phyloP scores from a whole-genome alignment of 2,329 filamentous ascomycete genomes.

The Ilyonectria robusta region DNA sequence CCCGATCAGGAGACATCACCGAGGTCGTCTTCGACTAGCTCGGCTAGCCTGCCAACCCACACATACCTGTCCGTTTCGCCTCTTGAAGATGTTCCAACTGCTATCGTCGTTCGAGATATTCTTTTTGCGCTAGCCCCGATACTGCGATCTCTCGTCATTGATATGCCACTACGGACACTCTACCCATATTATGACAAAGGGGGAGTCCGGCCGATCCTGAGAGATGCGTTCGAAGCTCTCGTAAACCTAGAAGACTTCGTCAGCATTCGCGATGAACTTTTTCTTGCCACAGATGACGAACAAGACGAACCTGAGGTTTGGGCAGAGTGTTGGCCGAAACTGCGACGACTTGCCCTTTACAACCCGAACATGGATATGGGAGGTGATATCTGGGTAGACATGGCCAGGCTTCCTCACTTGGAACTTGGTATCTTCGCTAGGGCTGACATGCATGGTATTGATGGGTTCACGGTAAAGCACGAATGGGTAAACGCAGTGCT shows the following conservation, averaged over 20 bases:
- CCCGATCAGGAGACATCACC: background rate
- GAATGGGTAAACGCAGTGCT: conserved; percentile 21
- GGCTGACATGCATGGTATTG: background rate
- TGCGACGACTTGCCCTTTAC: conserved; percentile 38
- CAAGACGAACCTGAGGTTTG: conserved; percentile 30
- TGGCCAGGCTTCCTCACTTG: conserved; percentile 20
- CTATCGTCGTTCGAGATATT: conserved; percentile 8
- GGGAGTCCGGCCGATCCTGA: conserved; percentile 21
- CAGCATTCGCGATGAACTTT: conserved; percentile 41
- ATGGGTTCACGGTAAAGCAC: conserved; percentile 2
- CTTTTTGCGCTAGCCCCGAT: conserved; percentile 30
- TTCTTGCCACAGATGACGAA: conserved; percentile 1
- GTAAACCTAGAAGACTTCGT: conserved; percentile 43
- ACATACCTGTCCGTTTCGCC: background rate
- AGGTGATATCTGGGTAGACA: background rate
- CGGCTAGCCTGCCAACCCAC: background rate
- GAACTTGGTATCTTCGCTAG: conserved; percentile 27
- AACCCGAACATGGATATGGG: background rate
- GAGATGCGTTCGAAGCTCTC: conserved; percentile 36
- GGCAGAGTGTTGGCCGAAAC: conserved; percentile 38
- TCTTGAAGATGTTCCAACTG: conserved; percentile 19
- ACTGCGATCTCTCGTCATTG: conserved; percentile 33
- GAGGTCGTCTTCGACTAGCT: background rate
- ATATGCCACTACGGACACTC: conserved; percentile 40
- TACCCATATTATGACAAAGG: conserved; percentile 5